Base-by-base conservation (phyloP, 192 early-diverging fungal genomes). In the Pilobolus umbonatus region DNA sequence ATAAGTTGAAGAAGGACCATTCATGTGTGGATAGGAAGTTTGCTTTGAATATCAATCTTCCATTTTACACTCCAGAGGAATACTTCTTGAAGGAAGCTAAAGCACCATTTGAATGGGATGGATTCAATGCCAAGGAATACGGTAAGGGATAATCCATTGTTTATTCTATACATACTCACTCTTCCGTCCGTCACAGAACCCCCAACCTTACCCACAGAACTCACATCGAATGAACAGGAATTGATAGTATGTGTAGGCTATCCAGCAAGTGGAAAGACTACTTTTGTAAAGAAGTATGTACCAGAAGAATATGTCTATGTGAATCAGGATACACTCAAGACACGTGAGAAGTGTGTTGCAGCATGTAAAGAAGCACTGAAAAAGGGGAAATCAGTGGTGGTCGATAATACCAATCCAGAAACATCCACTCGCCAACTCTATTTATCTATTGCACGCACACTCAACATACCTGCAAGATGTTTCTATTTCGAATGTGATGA, bases 341-440 rank as follows among this genome's bases (percentile, higher is more conserved):
- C 87, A 15, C 67, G 73, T 14, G 82, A 85, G n/a, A 88, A 88
- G 57, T 97, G 95, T 67, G 31, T 88, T 9, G 70, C 73, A 14
- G 78, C 71, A 2, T 75, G 74, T 3, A 68, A 75, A 28, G 58
- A 76, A 17, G 77, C 79, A 6, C 58, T 98, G 9, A 28, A 57
- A 24, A 51, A 61, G 14, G 77, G 80, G 4, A 72, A 77, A 32
- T 67, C 72, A 1, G 86, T 88, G 5, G 88, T 93, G 9, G 80
- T 98, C 12, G 93, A 84, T 73, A 93, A 93, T 66, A 98, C 93
- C 4, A 98, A 94, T 55, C 81, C 90, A 0, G 85, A 83, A 30
- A 44, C 49, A 8, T 61, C 66, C 4, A 71, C 85, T 0, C 80
- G 95, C 3, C 68, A 66, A 28, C 30, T 69, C 7, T 98, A 91